Evolutionary conservation across 1,284 basidiomycete species (phyloP).

Genomic region (Trametes hirsuta): DNA sequence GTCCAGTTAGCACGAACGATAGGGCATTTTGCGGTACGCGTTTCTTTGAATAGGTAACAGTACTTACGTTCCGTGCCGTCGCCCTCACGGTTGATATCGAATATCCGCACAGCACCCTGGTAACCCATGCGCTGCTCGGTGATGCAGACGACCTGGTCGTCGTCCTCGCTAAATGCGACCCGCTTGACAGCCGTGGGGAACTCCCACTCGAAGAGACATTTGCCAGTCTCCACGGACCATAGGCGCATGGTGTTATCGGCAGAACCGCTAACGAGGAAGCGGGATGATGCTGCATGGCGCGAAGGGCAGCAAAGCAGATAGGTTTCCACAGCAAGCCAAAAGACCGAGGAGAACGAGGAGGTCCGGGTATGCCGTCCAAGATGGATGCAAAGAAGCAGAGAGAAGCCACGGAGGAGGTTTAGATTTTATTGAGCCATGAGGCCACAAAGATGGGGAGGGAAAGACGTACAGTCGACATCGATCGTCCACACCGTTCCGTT

Average conservation of each 20-base stretch:
- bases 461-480: constrained; percentile 88
- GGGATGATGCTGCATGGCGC: constrained; percentile 69
- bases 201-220: constrained; percentile 94
- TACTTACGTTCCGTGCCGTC: constrained; percentile 76
- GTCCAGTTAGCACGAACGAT: not conserved
- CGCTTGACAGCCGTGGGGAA: constrained; percentile 98
- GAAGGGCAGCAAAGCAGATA: not conserved
- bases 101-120: constrained; percentile 87
- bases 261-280: constrained; percentile 86
- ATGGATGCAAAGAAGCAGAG: not conserved
- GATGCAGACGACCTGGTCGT: constrained; percentile 86
- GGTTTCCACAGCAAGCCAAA: not conserved
- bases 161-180: constrained; percentile 89
- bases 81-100: constrained; percentile 82
- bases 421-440: not conserved
- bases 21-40: not conserved
- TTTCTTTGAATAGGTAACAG: not conserved
- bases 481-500: constrained; percentile 98
- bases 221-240: constrained; percentile 90
- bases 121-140: constrained; percentile 97
- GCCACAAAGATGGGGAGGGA: not conserved
- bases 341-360: constrained; percentile 2
- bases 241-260: constrained; percentile 92
- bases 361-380: not conserved
- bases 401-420: not conserved